Evolutionary conservation across 106 monocot genomes (phyloP).

Genomic region (Xerophyta viscosa): DNA sequence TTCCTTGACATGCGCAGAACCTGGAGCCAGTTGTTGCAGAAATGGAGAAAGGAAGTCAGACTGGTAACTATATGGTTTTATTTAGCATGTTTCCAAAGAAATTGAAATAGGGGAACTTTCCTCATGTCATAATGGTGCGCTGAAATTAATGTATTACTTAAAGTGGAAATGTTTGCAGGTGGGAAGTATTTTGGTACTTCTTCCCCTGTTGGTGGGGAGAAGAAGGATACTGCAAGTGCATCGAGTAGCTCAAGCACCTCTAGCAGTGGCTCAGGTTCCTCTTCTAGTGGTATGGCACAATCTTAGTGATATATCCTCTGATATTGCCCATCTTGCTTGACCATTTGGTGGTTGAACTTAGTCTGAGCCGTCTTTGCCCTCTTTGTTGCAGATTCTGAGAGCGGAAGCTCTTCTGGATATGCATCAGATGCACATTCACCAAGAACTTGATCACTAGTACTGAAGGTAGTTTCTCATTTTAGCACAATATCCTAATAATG

Average conservation of each 20-base stretch:
- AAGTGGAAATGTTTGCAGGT: slow-evolving; percentile 23
- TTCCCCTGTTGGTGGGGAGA: slow-evolving; percentile 28
- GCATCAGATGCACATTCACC: slow-evolving; percentile 40
- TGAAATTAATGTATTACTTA: too few relatives aligned
- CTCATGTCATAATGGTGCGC: too few relatives aligned
- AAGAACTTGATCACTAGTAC: slow-evolving; percentile 14
- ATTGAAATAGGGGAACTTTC: too few relatives aligned
- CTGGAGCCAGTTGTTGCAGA: slow-evolving; percentile 20
- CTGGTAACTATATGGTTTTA: too few relatives aligned
- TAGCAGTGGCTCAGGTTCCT: slow-evolving; percentile 60
- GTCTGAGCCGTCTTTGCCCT: background rate
- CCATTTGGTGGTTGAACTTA: too few relatives aligned
- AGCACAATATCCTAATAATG: too few relatives aligned
- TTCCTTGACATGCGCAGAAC: slow-evolving; percentile 19
- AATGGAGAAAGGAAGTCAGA: slow-evolving; percentile 25
- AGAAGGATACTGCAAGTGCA: slow-evolving; percentile 27
- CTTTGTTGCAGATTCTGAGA: slow-evolving; percentile 46
- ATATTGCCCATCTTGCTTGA: too few relatives aligned
- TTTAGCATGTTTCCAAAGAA: too few relatives aligned
- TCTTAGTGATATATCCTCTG: background rate
- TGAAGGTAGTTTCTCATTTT: too few relatives aligned
- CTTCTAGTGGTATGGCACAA: slow-evolving; percentile 39
- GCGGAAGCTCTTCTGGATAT: slow-evolving; percentile 53
- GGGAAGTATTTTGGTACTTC: slow-evolving; percentile 22
- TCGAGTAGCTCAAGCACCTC: slow-evolving; percentile 65